Evolutionary conservation across 176 grass and related monocot genomes (phyloP).

Genomic region (Panicum miliaceum): DNA sequence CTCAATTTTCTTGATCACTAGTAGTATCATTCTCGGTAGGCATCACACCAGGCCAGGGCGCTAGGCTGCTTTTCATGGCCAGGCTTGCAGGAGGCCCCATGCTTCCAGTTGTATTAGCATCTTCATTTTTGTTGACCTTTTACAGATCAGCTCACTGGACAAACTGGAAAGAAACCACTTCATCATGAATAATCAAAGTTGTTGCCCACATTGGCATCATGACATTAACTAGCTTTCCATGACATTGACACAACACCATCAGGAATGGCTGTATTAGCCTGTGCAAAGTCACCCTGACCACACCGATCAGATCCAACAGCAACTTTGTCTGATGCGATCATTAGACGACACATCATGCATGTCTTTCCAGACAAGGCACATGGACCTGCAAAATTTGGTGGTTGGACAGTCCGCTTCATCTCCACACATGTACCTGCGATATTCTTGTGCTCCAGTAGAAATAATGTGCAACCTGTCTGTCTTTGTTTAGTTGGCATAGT

Average conservation of each 20-base stretch:
- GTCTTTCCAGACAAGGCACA: constrained; percentile 26
- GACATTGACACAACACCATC: not conserved
- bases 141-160: not conserved
- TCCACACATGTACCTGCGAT: not conserved
- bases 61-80: not conserved
- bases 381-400: constrained; percentile 13
- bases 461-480: not conserved
- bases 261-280: constrained; percentile 38
- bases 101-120: not conserved
- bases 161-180: not conserved
- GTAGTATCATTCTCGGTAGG: too few species aligned
- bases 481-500: not conserved
- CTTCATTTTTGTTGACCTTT: too few species aligned
- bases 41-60: too few species aligned
- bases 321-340: constrained; percentile 46
- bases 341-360: constrained; percentile 21
- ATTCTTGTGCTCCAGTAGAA: not conserved
- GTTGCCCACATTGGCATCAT: constrained; percentile 15
- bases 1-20: too few species aligned
- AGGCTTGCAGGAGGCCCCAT: not conserved
- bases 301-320: constrained; percentile 9
- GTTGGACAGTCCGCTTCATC: not conserved
- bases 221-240: constrained; percentile 20
- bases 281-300: constrained; percentile 16
- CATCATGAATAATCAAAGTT: not conserved